Conservation (phyloP, 805 yeast genomes). For the Teunomyces funiuensis region DNA sequence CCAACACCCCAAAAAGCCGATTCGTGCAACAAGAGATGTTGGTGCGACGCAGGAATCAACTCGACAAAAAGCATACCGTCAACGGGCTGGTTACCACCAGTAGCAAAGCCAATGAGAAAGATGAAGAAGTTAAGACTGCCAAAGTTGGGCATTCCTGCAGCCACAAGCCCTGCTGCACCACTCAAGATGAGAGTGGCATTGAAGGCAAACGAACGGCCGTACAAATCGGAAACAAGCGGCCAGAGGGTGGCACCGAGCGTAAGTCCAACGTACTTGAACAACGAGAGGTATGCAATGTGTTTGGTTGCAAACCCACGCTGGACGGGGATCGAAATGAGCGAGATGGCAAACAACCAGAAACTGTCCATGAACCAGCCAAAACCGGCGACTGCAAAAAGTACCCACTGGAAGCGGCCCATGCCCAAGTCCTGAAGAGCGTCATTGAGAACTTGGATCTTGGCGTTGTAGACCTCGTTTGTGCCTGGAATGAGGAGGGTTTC, state of each 20-base stretch:
- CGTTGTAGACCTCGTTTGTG: constrained; percentile 8
- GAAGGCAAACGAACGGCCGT: constrained; percentile 4
- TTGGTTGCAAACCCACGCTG: constrained; percentile 9
- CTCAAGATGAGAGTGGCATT: constrained; percentile 5
- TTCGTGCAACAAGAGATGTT: constrained; percentile 4
- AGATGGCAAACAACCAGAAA: constrained; percentile 13
- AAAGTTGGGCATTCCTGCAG: constrained; percentile 5
- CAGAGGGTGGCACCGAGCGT: neutral
- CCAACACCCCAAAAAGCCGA: constrained; percentile 5
- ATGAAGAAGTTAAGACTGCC: constrained; percentile 1
- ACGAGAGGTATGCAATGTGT: constrained; percentile 11
- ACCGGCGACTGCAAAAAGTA: constrained; percentile 4
- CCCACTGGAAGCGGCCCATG: constrained; percentile 10
- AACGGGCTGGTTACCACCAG: constrained; percentile 6
- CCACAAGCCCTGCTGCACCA: constrained; percentile 5
- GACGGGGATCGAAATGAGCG: constrained; percentile 11
- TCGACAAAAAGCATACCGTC: constrained; percentile 5
- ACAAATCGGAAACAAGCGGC: constrained; percentile 4
- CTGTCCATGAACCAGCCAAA: constrained; percentile 9
- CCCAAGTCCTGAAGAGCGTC: constrained; percentile 13
- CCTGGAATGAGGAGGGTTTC: constrained; percentile 10
- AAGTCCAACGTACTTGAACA: constrained; percentile 4
- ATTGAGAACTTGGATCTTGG: constrained; percentile 9
- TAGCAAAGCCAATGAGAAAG: constrained; percentile 4
- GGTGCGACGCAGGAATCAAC: constrained; percentile 5